Percentiles rank a stretch among this genome's conserved stretches.
Evolutionary conservation across 1,284 basidiomycete genomes (phyloP).

Genomic region (Fomitopsis betulina): DNA sequence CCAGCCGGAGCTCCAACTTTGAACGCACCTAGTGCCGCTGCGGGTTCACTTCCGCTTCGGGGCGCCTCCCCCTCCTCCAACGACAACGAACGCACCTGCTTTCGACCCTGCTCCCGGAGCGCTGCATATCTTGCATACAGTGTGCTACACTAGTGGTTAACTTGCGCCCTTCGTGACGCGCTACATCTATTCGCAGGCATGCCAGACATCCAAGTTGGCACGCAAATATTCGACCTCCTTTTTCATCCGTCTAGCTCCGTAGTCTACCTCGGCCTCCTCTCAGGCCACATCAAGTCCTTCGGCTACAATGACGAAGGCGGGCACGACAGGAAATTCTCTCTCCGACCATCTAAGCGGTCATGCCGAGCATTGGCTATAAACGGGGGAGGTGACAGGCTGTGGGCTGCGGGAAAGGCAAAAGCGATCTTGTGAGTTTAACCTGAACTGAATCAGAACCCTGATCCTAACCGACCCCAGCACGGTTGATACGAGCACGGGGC

Average conservation of each 20-base stretch:
- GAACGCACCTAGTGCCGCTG: too few species aligned
- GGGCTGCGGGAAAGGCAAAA: conserved; percentile 83
- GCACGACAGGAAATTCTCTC: conserved; percentile 45
- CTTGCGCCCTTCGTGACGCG: too few species aligned
- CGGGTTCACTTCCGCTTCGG: too few species aligned
- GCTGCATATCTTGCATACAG: too few species aligned
- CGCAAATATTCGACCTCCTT: conserved; percentile 85
- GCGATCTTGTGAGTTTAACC: conserved; percentile 65
- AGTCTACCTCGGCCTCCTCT: conserved; percentile 78
- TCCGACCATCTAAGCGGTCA: conserved; percentile 69
- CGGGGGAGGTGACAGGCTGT: conserved; percentile 63
- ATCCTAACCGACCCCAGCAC: conserved; percentile 36
- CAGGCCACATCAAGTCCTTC: conserved; percentile 80
- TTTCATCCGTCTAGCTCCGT: conserved; percentile 75
- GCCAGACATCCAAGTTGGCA: conserved; percentile 70
- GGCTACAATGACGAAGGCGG: conserved; percentile 67
- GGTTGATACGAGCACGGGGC: conserved; percentile 66
- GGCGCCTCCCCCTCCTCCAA: too few species aligned
- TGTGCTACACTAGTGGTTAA: too few species aligned
- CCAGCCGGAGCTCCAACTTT: too few species aligned
- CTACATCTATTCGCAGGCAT: conserved; percentile 28
- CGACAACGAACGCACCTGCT: too few species aligned
- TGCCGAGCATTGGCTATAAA: conserved; percentile 69
- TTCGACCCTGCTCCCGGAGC: too few species aligned
- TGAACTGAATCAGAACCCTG: neutral